These are phyloP conservation scores for Kondoa malvinella DNA, from an alignment of 768 basidiomycete genomes.

Conservation along the genomic window DNA sequence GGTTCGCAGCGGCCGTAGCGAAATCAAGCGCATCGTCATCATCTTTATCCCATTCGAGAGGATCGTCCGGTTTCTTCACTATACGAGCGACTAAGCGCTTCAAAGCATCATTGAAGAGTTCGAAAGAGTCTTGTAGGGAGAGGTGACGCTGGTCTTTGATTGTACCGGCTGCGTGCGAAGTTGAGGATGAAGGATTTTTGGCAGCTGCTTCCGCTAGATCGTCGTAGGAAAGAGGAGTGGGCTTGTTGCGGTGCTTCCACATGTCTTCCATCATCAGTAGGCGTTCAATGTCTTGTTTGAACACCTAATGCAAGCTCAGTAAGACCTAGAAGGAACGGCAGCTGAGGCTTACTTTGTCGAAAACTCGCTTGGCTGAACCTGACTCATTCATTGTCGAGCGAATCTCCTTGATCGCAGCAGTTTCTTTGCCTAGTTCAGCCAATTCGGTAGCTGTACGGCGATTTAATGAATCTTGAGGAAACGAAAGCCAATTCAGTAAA, in stretches of 20 bases:
- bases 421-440: conserved; percentile 71
- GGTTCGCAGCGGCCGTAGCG: conserved; percentile 82
- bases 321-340: neutral
- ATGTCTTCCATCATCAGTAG: conserved; percentile 86
- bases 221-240: conserved; percentile 67
- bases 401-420: conserved; percentile 67
- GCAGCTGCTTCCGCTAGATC: conserved; percentile 45
- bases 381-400: conserved; percentile 46
- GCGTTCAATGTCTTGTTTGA: conserved; percentile 68
- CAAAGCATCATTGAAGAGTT: conserved; percentile 72
- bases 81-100: conserved; percentile 52
- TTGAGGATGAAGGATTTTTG: conserved; percentile 19
- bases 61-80: conserved; percentile 37
- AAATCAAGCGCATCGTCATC: conserved; percentile 95
- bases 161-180: conserved; percentile 27
- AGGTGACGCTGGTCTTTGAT: conserved; percentile 71
- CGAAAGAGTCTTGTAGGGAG: conserved; percentile 59
- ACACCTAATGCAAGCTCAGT: conserved; percentile 30
- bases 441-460: conserved; percentile 60
- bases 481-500: neutral
- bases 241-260: conserved; percentile 83
- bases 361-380: conserved; percentile 51
- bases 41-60: conserved; percentile 72
- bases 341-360: conserved; percentile 52
- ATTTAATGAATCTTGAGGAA: neutral